Base-by-base conservation (phyloP, 2,329 filamentous ascomycete species). In the Exophiala viscosa region DNA sequence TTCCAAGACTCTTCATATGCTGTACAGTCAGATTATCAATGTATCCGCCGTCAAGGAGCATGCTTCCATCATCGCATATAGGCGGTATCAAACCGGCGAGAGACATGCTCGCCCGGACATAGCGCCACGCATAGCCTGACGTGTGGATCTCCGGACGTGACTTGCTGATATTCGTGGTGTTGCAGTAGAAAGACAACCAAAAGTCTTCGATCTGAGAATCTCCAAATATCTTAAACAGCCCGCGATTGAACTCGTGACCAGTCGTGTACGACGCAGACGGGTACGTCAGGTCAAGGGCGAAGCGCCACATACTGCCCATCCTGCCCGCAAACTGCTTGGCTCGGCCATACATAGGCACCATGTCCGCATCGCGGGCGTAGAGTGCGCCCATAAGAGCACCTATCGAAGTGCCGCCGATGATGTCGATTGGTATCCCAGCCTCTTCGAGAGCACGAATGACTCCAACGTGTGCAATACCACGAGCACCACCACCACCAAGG, bases 271-370 rank as follows among this genome's bases (percentile, higher is more conserved):
- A 96, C 6, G 89, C 90, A 5, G 92, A 93, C 0, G 93, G 93
- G 68, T 99, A 99, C 0, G 93, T 99, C 63, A 99, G 72, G 66
- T 99, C 93, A 2, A 99, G 77, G 1, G 91, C 91, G 68, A 99
- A 96, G n/a, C 93, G 84, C 93, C 93, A 99, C 73, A 97, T 89
- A 70, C 92, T 97, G 40, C 89, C 90, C 95, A 99, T 99, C n/a
- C 95, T 87, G 3, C 93, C 91, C 0, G 93, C 83, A 69, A 99
- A 99, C 68, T 96, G 96, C 79, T 99, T 99, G 11, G 90, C 90
- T 41, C 95, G 82, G 0, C 93, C 93, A 64, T 95, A 96, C 81
- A 97, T 96, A 10, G 93, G 93, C 3, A 99, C 92, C 1, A 96
- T 85, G 66, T 99, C 95, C 8, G 92, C 93, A 67, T 99, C 93